Percentiles rank a stretch among this genome's conserved stretches.
phyloP scores from a whole-genome alignment of 1,284 basidiomycete genomes.

The Filobasidium uniguttulatum region DNA sequence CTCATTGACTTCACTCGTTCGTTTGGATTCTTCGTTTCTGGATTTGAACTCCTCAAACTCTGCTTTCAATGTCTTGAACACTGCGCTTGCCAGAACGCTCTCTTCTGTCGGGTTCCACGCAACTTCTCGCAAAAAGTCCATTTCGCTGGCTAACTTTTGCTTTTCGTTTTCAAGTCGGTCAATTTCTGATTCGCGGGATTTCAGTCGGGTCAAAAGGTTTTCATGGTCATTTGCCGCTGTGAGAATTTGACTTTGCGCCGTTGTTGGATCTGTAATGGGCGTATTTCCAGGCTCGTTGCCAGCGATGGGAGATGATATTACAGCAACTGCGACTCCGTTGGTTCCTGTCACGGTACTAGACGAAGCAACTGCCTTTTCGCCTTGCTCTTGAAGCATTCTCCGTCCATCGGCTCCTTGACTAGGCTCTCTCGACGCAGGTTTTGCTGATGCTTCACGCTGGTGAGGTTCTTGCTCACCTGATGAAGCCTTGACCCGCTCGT shows the following conservation, averaged over 20 bases:
- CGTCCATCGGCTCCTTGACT: too few species aligned
- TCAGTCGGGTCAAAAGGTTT: background rate
- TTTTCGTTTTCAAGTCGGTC: background rate
- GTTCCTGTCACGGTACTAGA: too few species aligned
- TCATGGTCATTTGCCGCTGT: conserved; percentile 1
- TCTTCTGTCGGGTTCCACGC: conserved; percentile 2
- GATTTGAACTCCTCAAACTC: conserved; percentile 1
- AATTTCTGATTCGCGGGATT: background rate
- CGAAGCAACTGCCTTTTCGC: too few species aligned
- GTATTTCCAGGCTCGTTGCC: too few species aligned
- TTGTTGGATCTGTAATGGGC: too few species aligned
- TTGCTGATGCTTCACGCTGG: too few species aligned
- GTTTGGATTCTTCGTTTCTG: background rate
- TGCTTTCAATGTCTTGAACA: background rate
- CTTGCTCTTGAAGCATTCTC: background rate
- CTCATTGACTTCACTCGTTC: background rate
- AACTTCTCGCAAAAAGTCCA: background rate
- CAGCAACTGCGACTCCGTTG: too few species aligned
- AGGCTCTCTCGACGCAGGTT: too few species aligned
- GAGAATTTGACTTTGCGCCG: background rate
- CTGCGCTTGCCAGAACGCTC: background rate
- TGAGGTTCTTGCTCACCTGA: background rate
- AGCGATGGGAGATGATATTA: too few species aligned
- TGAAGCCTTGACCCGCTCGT: background rate
- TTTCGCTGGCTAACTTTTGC: background rate